Evolutionary conservation across 192 early-diverging fungal genomes (phyloP).

Genomic region (Linnemannia zychae): DNA sequence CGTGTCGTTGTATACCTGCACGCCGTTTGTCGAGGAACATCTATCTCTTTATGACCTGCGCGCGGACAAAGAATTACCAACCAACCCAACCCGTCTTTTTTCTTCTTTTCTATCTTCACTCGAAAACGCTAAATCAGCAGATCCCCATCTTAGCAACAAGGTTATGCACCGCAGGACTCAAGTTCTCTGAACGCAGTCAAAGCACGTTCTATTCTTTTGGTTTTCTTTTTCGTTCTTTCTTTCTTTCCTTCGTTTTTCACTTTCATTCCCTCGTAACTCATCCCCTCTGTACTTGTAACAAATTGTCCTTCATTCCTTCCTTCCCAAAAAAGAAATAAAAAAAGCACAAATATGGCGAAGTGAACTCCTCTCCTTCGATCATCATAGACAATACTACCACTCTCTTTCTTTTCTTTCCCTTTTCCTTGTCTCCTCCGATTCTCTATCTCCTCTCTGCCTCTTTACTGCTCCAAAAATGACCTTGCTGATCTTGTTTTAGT

Average conservation of each 20-base stretch:
- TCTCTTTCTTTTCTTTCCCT: no score
- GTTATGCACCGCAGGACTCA: background rate
- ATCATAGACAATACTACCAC: no score
- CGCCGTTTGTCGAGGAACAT: background rate
- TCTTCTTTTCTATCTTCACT: background rate
- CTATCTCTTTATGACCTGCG: background rate
- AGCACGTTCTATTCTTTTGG: background rate
- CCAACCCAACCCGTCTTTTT: background rate
- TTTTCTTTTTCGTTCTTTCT: background rate
- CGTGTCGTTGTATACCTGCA: background rate
- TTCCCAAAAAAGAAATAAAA: no score
- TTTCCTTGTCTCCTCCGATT: no score
- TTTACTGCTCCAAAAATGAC: no score
- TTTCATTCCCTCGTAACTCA: no score
- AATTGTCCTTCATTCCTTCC: no score
- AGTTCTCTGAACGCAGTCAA: background rate
- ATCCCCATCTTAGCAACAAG: slow-evolving; percentile 1
- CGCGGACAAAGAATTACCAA: background rate
- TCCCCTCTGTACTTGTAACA: no score
- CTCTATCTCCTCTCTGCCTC: no score
- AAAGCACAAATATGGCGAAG: no score
- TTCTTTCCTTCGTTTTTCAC: background rate
- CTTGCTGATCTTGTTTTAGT: background rate
- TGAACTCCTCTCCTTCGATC: no score
- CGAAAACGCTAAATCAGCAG: background rate